Base-by-base conservation (phyloP, 805 yeast species). In the Candida endomychidarum region DNA sequence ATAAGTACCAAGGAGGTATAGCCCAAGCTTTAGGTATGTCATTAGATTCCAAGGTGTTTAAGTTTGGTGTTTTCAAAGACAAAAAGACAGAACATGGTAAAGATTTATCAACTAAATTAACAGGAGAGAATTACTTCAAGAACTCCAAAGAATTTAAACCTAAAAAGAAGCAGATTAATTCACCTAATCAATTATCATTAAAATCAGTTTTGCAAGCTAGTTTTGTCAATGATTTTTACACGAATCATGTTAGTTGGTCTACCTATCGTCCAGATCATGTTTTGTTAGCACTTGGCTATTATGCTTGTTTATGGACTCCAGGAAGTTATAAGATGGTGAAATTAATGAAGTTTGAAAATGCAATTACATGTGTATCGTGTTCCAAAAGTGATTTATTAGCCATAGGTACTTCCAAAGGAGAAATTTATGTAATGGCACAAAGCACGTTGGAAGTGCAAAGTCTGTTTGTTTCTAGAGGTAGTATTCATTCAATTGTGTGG, bases 191-290 rank as follows among this genome's bases (percentile, higher is more conserved):
- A 11, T 20, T 32, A 4, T 9, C 12, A 17, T 20, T 32, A 12
- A 12, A 11, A 7, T 12, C 27, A 11, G 20, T 19, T 12, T 4
- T 32, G 12, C 25, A 19, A 21, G 26, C 89, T 0, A 78, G 79
- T 2, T 58, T 87, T 38, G 64, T 83, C 45, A 82, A 86, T 57
- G 95, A 88, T 56, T 87, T 81, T 53, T 88, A 87, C 58, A 74
- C 86, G 1, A 85, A 85, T 53, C 64, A 85, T 40, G 74, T 87
- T 0, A 75, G 87, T 4, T 87, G 95, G 95, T 78, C 89, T 0
- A 55, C 54, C 6, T 50, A 49, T 11, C 60, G 77, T 1, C 70
- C 69, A 29, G 15, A 35, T n/a, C 65, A 64, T 17, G 63, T 86
- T 0, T 81, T 82, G 0, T 87, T 87, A 1, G 96, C 90, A 0